Base-by-base conservation (phyloP, 1,284 basidiomycete genomes). In the Ganoderma meredithae region DNA sequence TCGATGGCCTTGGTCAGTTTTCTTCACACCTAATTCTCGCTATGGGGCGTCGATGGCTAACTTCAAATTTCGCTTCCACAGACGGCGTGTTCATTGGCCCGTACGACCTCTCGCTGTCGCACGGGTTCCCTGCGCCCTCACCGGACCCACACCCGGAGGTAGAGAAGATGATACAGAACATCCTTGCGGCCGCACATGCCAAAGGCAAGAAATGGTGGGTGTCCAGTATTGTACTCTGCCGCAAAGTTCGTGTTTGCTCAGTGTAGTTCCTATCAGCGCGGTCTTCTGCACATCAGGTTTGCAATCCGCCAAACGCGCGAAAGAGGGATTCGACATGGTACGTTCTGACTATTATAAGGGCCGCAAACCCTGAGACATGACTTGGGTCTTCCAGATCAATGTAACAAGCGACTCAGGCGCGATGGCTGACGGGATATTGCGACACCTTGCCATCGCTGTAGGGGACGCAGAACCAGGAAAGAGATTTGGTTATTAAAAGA, bases 161-260 rank as follows among this genome's bases (percentile, higher is more conserved):
- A 5, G 90, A 93, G 74, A 81, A 83, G 60, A 79, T 87, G 6
- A 91, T 93, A 55, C 86, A 90, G 68, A 80, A 80, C 25, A 87
- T 92, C 44, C 80, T 89, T 39, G 76, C 82, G 49, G 84, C 79
- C 1, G 81, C 88, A 0, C 88, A 93, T 68, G 77, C 74, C 25
- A 84, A 85, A 7, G 84, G 86, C 31, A 93, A 92, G 82, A 92
- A 90, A 81, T 89, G 88, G 91, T 91, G 67, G 63, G 81, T 75
- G 17, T 36, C 12, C 10, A 13, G 12, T 25, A 40, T 10, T 47
- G 27, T 63, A 12, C 25, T 17, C 58, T 17, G 25, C n/a, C 15
- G 36, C 40, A 19, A 12, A 17, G 12, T 13, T 2, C 39, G 8
- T 10, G 9, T 15, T 19, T 15, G n/a, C 52, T 47, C n/a, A 44